A percentile compares a stretch with the other conserved stretches of the same genome.
These are phyloP conservation scores for Actinidia chinensis DNA, from an alignment of 179 eudicot genomes.

Conservation along the genomic window DNA sequence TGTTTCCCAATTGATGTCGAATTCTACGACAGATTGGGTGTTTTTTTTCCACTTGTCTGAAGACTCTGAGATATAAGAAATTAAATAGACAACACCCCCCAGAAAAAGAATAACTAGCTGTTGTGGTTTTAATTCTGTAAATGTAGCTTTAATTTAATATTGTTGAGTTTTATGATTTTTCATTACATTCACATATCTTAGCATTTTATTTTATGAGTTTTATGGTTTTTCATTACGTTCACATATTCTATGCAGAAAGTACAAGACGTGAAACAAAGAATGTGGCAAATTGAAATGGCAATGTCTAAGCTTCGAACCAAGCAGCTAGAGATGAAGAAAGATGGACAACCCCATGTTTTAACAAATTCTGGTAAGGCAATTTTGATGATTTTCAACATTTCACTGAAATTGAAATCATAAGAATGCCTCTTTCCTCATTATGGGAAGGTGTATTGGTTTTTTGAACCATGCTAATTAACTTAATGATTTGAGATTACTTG, in stretches of 20 bases:
- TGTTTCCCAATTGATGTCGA: too few relatives aligned
- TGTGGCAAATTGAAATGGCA: conserved; percentile 43
- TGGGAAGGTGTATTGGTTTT: neutral
- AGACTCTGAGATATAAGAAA: neutral
- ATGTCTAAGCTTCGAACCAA: conserved; percentile 39
- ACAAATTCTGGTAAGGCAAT: conserved; percentile 20
- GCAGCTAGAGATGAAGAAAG: conserved; percentile 32
- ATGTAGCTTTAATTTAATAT: neutral
- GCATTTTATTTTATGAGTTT: too few relatives aligned
- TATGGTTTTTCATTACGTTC: too few relatives aligned
- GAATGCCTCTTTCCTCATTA: neutral
- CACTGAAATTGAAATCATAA: neutral
- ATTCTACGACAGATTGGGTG: too few relatives aligned
- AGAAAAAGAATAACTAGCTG: neutral
- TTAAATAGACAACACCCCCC: neutral
- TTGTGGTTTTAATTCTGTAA: neutral
- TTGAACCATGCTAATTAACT: neutral
- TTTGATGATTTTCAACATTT: neutral
- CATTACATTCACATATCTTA: neutral
- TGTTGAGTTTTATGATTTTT: too few relatives aligned
- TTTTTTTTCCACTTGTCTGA: too few relatives aligned
- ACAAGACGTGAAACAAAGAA: conserved; percentile 33
- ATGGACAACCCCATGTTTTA: conserved; percentile 22
- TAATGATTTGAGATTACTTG: neutral
- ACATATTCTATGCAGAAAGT: conserved; percentile 37